These are phyloP conservation scores for Spizellomyces sp. DNA, from an alignment of 192 early-diverging fungal genomes.

Conservation along the genomic window DNA sequence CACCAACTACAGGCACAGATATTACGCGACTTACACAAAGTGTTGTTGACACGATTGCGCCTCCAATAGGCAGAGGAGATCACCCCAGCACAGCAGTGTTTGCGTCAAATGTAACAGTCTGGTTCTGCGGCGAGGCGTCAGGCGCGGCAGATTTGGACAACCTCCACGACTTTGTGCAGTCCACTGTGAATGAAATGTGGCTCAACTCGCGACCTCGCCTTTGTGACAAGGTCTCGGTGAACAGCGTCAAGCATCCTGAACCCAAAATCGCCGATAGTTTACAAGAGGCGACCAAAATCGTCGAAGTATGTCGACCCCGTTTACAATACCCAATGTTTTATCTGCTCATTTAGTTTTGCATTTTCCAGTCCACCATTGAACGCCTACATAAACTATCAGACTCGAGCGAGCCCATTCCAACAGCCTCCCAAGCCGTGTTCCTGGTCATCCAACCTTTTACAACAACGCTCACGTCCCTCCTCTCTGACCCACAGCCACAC, in stretches of 20 bases:
- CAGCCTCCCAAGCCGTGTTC: conserved; percentile 27
- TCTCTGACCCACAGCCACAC: conserved; percentile 13
- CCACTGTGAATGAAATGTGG: conserved; percentile 47
- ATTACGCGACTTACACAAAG: conserved; percentile 38
- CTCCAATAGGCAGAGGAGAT: conserved; percentile 29
- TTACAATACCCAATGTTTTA: not conserved
- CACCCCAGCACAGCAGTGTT: conserved; percentile 2
- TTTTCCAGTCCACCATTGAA: conserved; percentile 32
- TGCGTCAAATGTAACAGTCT: conserved; percentile 38
- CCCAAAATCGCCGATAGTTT: conserved; percentile 24
- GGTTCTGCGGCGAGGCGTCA: conserved; percentile 42
- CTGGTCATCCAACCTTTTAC: conserved; percentile 46
- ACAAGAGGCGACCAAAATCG: conserved; percentile 34
- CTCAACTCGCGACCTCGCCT: conserved; percentile 18
- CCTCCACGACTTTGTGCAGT: conserved; percentile 50
- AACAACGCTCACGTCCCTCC: conserved; percentile 19
- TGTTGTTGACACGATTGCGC: conserved; percentile 48
- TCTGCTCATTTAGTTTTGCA: not conserved
- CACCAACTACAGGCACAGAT: conserved; percentile 26
- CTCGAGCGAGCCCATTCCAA: not conserved
- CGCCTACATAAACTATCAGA: conserved; percentile 40
- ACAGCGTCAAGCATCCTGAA: conserved; percentile 43
- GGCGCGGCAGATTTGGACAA: conserved; percentile 17
- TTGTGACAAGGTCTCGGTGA: conserved; percentile 40
- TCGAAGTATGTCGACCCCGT: conserved; percentile 29